Conservation (phyloP, 371 early-diverging fungal genomes). For the Mucor piriformis region DNA sequence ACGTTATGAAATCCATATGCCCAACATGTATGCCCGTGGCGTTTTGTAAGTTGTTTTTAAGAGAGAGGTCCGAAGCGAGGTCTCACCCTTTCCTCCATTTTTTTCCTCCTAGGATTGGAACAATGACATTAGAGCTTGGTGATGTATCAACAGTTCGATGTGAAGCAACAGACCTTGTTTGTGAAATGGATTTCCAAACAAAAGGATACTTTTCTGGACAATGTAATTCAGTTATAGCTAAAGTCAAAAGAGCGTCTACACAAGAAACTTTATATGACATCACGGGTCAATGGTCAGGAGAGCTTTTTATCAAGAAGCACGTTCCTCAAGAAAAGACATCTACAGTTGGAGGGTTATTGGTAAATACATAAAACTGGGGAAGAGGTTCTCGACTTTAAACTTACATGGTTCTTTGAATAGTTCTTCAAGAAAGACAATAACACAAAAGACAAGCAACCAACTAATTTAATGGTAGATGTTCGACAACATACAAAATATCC, state of each 20-base stretch:
- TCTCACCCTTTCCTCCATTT: neutral
- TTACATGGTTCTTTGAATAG: neutral
- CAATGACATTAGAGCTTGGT: constrained; percentile 92
- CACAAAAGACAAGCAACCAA: constrained; percentile 3
- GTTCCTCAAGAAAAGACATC: constrained; percentile 1
- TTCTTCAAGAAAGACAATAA: constrained; percentile 1
- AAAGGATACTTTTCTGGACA: constrained; percentile 87
- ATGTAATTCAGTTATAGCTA: constrained; percentile 83
- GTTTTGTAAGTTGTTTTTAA: constrained; percentile 54
- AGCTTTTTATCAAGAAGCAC: constrained; percentile 59
- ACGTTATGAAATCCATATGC: constrained; percentile 79
- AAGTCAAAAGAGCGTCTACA: constrained; percentile 79
- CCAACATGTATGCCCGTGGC: constrained; percentile 94
- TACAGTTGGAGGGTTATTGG: constrained; percentile 14
- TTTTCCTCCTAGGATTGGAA: constrained; percentile 68
- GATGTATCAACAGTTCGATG: constrained; percentile 79
- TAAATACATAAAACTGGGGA: neutral
- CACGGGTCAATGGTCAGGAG: constrained; percentile 87
- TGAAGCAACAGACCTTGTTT: constrained; percentile 71
- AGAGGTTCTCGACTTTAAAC: neutral
- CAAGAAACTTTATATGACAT: constrained; percentile 81
- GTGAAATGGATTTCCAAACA: constrained; percentile 89
- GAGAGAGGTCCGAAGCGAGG: too few species aligned
- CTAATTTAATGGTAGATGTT: constrained; percentile 23
- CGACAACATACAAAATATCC: constrained; percentile 10